Percentiles rank a stretch among this genome's conserved stretches.
These are phyloP conservation scores for Chloroidium sp. DNA, from an alignment of 163 green algal species.

Conservation along the genomic window DNA sequence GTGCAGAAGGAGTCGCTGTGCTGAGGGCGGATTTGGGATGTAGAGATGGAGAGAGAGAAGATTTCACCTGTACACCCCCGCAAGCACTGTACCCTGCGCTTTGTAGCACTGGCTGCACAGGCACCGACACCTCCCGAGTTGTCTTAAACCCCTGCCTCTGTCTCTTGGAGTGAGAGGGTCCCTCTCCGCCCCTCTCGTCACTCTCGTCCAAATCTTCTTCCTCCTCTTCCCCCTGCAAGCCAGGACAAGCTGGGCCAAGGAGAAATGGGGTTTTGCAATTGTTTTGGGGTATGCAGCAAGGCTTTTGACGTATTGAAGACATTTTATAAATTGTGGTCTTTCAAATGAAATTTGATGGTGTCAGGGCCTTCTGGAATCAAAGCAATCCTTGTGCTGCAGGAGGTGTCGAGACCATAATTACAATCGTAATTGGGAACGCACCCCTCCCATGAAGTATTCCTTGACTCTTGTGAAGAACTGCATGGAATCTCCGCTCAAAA, in stretches of 20 bases:
- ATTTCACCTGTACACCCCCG: conserved; percentile 8
- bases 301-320: neutral
- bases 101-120: conserved; percentile 6
- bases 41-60: neutral
- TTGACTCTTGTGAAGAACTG: neutral
- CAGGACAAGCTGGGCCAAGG: neutral
- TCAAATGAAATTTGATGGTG: neutral
- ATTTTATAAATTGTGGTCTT: neutral
- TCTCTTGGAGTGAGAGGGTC: neutral
- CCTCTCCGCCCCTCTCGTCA: neutral
- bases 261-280: neutral
- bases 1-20: too few species aligned
- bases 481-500: neutral
- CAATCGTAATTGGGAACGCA: neutral
- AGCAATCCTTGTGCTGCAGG: neutral
- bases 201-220: neutral
- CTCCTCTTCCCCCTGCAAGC: too few species aligned
- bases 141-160: neutral
- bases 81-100: conserved; percentile 3
- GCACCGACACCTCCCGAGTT: neutral
- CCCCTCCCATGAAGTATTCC: neutral
- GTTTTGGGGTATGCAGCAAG: neutral
- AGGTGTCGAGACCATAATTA: neutral
- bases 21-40: too few species aligned
- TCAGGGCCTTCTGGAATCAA: neutral